phyloP scores from a whole-genome alignment of 2,329 filamentous ascomycete genomes.

The Pseudovirgaria hyperparasitica region DNA sequence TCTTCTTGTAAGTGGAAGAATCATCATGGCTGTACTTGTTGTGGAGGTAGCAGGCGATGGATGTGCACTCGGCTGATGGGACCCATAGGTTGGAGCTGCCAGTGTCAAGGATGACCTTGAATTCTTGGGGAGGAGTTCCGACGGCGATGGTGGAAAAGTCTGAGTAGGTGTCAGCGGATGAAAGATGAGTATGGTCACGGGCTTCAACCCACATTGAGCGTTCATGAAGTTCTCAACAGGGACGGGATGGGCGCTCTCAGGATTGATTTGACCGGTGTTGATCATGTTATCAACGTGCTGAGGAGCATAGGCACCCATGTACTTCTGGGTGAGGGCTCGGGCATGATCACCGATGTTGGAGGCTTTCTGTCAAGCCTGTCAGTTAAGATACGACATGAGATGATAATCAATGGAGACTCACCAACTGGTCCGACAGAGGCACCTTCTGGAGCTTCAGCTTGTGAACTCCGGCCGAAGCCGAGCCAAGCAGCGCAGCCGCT shows the following conservation, averaged over 20 bases:
- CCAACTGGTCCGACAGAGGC: conserved; percentile 81
- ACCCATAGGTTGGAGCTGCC: conserved; percentile 99
- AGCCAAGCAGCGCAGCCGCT: conserved; percentile 67
- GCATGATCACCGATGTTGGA: conserved; percentile 72
- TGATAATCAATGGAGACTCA: conserved; percentile 43
- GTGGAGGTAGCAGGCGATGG: conserved; percentile 97
- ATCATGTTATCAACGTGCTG: conserved; percentile 64
- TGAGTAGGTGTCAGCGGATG: conserved; percentile 20
- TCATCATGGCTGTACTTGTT: conserved; percentile 85
- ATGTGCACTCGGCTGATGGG: conserved; percentile 76
- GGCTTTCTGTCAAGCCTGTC: conserved; percentile 45
- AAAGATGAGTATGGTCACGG: not conserved
- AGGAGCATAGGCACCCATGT: conserved; percentile 70
- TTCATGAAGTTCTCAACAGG: conserved; percentile 97
- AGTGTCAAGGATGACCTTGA: conserved; percentile 98
- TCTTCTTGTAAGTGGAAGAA: conserved; percentile 87
- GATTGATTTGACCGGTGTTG: conserved; percentile 55
- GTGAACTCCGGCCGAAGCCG: conserved; percentile 76
- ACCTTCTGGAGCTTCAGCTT: conserved; percentile 98
- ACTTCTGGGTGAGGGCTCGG: conserved; percentile 83
- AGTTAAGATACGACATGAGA: conserved; percentile 8
- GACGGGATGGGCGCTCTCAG: conserved; percentile 61
- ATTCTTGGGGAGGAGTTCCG: conserved; percentile 81
- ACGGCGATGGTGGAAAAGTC: conserved; percentile 96
- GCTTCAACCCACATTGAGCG: conserved; percentile 68